phyloP scores from a whole-genome alignment of 768 basidiomycete species.

The Gautieria morchelliformis region DNA sequence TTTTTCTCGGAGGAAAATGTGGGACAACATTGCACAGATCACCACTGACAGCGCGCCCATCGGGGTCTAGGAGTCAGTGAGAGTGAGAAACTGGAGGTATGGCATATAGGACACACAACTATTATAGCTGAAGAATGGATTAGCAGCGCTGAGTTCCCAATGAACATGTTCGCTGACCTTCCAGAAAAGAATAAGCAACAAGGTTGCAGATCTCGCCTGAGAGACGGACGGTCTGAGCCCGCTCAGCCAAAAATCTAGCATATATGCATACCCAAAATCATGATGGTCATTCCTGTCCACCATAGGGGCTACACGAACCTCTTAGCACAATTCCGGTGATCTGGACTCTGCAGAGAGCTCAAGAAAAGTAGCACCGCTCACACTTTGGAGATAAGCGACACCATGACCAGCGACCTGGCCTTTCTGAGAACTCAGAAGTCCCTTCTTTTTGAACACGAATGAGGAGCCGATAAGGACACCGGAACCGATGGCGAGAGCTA shows the following conservation, averaged over 20 bases:
- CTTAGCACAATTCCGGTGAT: not conserved
- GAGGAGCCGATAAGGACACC: constrained; percentile 40
- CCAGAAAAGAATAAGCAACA: constrained; percentile 16
- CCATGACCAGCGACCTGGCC: constrained; percentile 25
- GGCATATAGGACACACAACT: constrained; percentile 17
- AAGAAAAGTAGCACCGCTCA: constrained; percentile 11
- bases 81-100: not conserved
- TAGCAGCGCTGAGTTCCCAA: constrained; percentile 16
- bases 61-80: constrained; percentile 22
- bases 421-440: constrained; percentile 22
- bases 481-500: constrained; percentile 26
- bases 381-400: constrained; percentile 23
- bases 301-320: constrained; percentile 26
- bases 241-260: not conserved
- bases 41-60: constrained; percentile 41
- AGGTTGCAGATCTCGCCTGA: constrained; percentile 13
- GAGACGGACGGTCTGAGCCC: not conserved
- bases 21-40: constrained; percentile 34
- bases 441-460: constrained; percentile 55
- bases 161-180: constrained; percentile 30
- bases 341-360: not conserved
- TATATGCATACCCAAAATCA: constrained; percentile 11
- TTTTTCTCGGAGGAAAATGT: constrained; percentile 37
- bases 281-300: constrained; percentile 43
- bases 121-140: constrained; percentile 25